Evolutionary conservation across 352 stramenopile genomes (phyloP).

Genomic region (Phytophthora fragariaefolia): DNA sequence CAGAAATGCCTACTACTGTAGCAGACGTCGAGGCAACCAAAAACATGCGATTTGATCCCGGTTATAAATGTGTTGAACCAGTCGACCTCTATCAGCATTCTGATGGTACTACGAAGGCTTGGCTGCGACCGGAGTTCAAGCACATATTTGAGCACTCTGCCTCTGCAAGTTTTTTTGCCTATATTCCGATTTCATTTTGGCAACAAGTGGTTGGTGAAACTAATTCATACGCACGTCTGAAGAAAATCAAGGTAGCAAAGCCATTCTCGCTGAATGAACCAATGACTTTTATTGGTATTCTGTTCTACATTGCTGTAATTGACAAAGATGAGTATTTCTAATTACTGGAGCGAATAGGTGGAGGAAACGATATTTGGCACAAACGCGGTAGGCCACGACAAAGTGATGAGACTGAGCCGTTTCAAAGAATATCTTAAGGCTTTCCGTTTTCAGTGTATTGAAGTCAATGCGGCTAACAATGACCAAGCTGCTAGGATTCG

Average conservation of each 20-base stretch:
- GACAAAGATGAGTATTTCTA: too few relatives aligned
- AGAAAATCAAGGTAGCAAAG: not conserved
- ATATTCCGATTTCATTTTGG: constrained; percentile 36
- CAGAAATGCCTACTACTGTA: not conserved
- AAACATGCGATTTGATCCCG: constrained; percentile 19
- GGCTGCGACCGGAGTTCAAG: constrained; percentile 12
- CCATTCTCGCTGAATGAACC: constrained; percentile 4
- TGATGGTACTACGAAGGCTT: constrained; percentile 16
- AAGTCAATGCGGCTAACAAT: too few relatives aligned
- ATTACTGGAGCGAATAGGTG: too few relatives aligned
- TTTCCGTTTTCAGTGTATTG: too few relatives aligned
- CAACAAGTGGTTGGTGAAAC: constrained; percentile 29
- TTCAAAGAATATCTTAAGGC: too few relatives aligned
- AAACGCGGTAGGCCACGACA: too few relatives aligned
- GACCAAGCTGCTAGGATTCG: too few relatives aligned
- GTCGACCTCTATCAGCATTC: constrained; percentile 3
- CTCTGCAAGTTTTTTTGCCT: constrained; percentile 33
- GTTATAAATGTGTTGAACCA: not conserved
- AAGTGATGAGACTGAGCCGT: too few relatives aligned
- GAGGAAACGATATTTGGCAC: too few relatives aligned
- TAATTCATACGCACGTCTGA: constrained; percentile 8
- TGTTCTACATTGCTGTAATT: too few relatives aligned
- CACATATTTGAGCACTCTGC: constrained; percentile 32
- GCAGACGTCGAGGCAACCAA: constrained; percentile 6
- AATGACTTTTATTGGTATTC: too few relatives aligned